These are phyloP conservation scores for Dillenia suffruticosa DNA, from an alignment of 164 flowering plant species.

Conservation along the genomic window DNA sequence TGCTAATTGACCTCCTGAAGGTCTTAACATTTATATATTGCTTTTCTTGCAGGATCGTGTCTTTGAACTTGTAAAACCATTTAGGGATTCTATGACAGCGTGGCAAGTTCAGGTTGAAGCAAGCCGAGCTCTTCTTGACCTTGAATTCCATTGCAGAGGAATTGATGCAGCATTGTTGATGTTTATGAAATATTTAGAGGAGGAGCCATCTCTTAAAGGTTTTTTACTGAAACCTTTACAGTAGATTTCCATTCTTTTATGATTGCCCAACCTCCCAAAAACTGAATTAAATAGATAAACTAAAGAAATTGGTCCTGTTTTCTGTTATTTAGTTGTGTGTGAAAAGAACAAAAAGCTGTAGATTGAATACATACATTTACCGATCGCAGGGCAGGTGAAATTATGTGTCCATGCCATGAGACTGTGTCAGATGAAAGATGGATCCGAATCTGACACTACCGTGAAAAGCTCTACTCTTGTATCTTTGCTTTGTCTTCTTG, in stretches of 20 bases:
- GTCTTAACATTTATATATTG: neutral
- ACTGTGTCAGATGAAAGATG: slow-evolving; percentile 55
- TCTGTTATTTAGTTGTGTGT: no score
- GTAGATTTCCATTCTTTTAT: no score
- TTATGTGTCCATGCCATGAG: slow-evolving; percentile 66
- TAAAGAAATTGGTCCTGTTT: no score
- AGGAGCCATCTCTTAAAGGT: slow-evolving; percentile 85
- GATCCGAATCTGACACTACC: slow-evolving; percentile 29
- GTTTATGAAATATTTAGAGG: slow-evolving; percentile 53
- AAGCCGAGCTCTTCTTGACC: slow-evolving; percentile 77
- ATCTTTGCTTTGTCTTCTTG: slow-evolving; percentile 65
- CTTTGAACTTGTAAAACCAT: slow-evolving; percentile 68
- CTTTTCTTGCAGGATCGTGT: slow-evolving; percentile 58
- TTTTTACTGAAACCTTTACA: neutral
- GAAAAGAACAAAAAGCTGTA: neutral
- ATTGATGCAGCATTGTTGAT: slow-evolving; percentile 65
- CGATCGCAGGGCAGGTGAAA: slow-evolving; percentile 73
- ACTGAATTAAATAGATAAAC: no score
- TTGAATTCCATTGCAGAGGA: slow-evolving; percentile 70
- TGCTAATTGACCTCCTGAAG: no score
- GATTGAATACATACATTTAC: slow-evolving; percentile 7
- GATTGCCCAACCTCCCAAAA: no score
- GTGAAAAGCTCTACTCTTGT: slow-evolving; percentile 54
- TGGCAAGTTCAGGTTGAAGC: slow-evolving; percentile 94
- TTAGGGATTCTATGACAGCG: slow-evolving; percentile 35